Evolutionary conservation across 2,329 filamentous ascomycete genomes (phyloP).

Genomic region (Xylariaceae sp.): DNA sequence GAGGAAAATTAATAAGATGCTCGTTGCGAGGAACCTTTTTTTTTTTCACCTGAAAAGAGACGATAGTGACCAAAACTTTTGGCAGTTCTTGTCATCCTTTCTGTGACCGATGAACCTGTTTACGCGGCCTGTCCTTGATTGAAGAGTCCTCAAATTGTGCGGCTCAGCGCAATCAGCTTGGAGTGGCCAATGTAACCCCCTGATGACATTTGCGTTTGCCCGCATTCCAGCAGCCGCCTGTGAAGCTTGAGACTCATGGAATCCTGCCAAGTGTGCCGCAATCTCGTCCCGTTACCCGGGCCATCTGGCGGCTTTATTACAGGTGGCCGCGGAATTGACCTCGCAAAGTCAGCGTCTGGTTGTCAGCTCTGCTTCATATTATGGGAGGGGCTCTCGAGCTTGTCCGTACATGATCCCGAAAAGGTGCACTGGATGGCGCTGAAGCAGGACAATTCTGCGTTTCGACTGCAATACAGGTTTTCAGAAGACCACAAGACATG

Average conservation of each 20-base stretch:
- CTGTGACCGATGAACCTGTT: no score
- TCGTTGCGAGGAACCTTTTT: no score
- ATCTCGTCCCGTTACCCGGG: conserved; percentile 18
- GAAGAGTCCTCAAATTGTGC: no score
- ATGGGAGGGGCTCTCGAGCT: conserved; percentile 20
- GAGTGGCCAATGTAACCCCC: no score
- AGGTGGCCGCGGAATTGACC: conserved; percentile 15
- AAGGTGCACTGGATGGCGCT: conserved; percentile 16
- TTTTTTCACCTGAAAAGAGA: no score
- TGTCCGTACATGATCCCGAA: conserved; percentile 9
- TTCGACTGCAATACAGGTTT: conserved; percentile 19
- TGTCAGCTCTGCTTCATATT: conserved; percentile 22
- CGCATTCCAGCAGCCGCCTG: no score
- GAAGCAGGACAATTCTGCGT: conserved; percentile 14
- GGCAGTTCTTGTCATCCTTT: no score
- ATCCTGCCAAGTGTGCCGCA: not conserved
- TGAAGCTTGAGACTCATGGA: not conserved
- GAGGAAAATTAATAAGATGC: no score
- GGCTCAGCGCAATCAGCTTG: no score
- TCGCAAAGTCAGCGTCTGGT: conserved; percentile 14
- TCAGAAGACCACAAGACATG: conserved; percentile 11
- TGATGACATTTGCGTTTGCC: no score
- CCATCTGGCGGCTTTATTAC: conserved; percentile 22
- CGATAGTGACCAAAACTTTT: no score
- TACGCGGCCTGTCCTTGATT: no score